These are phyloP conservation scores for Chrysoporthe puriensis DNA, from an alignment of 2,329 filamentous ascomycete genomes.

Conservation along the genomic window DNA sequence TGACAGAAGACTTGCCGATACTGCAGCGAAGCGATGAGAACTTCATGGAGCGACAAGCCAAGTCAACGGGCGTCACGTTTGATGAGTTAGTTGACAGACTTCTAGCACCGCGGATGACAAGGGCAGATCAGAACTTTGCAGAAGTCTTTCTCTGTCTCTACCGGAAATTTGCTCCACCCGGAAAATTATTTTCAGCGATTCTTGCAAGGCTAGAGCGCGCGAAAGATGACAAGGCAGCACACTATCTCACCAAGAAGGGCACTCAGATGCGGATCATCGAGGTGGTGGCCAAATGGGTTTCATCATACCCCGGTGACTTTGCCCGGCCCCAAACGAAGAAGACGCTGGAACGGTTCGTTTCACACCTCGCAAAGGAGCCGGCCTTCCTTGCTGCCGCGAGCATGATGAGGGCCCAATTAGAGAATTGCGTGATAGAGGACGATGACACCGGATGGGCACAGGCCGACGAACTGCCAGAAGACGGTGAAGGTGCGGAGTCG, in stretches of 20 bases:
- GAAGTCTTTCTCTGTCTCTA: conserved; percentile 92
- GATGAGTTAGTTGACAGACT: conserved; percentile 86
- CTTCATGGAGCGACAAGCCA: conserved; percentile 57
- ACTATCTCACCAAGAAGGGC: conserved; percentile 76
- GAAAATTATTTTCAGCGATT: conserved; percentile 76
- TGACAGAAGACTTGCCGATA: conserved; percentile 64
- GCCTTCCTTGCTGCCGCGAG: conserved; percentile 84
- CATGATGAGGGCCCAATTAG: conserved; percentile 81
- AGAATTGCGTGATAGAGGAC: conserved; percentile 74
- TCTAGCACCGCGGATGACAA: conserved; percentile 78
- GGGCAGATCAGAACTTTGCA: conserved; percentile 85
- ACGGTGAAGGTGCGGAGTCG: conserved; percentile 44
- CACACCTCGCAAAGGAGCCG: conserved; percentile 72
- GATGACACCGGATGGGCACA: conserved; percentile 95
- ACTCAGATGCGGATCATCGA: conserved; percentile 83
- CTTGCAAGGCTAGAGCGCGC: conserved; percentile 74
- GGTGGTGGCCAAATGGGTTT: conserved; percentile 86
- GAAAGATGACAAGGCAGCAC: conserved; percentile 66
- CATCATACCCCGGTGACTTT: conserved; percentile 90
- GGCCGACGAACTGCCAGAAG: conserved; percentile 62
- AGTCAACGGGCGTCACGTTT: conserved; percentile 58
- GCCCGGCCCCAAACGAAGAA: conserved; percentile 74
- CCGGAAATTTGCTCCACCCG: conserved; percentile 87
- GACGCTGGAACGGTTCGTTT: conserved; percentile 75
- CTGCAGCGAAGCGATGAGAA: conserved; percentile 69